A percentile compares a stretch with the other conserved stretches of the same genome.
These are phyloP conservation scores for Cutaneotrichosporon sp. DNA, from an alignment of 1,284 basidiomycete genomes.

Conservation along the genomic window DNA sequence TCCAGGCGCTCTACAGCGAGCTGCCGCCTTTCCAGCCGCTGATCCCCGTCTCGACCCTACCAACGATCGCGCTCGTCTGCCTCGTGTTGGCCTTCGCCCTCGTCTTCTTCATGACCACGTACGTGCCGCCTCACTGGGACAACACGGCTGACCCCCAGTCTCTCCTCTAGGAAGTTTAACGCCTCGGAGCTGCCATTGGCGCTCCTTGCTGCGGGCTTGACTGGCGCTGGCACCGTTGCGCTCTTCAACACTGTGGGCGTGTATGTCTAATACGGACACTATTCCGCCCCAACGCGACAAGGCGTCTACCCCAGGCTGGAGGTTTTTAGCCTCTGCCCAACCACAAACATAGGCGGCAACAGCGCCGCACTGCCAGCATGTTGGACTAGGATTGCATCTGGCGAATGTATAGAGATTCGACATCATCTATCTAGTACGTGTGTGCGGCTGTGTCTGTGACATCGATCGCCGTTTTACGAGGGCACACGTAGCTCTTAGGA, in stretches of 20 bases:
- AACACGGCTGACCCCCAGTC: slow-evolving; percentile 4
- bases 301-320: background rate
- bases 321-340: background rate
- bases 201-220: slow-evolving; percentile 65
- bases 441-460: too few species aligned
- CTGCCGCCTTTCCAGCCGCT: slow-evolving; percentile 63
- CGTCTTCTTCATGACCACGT: slow-evolving; percentile 87
- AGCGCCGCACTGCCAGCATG: background rate
- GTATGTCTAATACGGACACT: slow-evolving; percentile 66
- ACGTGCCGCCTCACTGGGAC: slow-evolving; percentile 23
- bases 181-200: slow-evolving; percentile 62
- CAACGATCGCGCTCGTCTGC: slow-evolving; percentile 66
- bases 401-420: too few species aligned
- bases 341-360: background rate
- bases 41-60: slow-evolving; percentile 61
- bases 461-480: too few species aligned
- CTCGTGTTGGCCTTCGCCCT: slow-evolving; percentile 69
- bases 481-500: too few species aligned
- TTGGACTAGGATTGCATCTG: too few species aligned
- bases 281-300: background rate
- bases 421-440: background rate
- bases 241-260: slow-evolving; percentile 82
- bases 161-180: slow-evolving; percentile 6
- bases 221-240: slow-evolving; percentile 77
- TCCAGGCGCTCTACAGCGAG: slow-evolving; percentile 55